Evolutionary conservation across 805 yeast species (phyloP), one percentile per base, ranked within the genome.

Genomic region (Geotrichum ghanense): DNA sequence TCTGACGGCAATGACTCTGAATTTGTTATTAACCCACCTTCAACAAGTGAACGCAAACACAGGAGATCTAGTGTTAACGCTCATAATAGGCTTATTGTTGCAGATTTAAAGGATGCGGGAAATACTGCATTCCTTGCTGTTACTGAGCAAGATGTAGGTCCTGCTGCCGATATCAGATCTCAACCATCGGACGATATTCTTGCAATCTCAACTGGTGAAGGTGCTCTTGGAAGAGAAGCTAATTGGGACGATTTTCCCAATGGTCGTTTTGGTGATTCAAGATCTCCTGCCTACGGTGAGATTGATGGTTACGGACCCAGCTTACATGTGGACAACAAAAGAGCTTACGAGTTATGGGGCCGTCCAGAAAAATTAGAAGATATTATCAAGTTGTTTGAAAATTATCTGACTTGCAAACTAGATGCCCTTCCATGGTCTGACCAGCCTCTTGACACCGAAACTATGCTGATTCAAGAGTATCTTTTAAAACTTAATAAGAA

Each of bases 241-340:
- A 84, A 89, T 1, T 89, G 97, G 97, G 97, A 89, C 69, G 97
- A 89, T 59, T 89, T 86, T 64, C 92, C 96, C 22, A 87, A 89
- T 64, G 95, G 97, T 60, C 75, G 97, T 67, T 87, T 86, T 63
- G 95, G 97, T 67, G 95, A 88, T 66, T 84, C 95, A 0, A 73
- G 92, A 57, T 86, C 95, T 26, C 96, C 97, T 17, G 97, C 97
- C 1, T 90, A 84, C 64, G 98, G 97, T 70, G 97, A 90, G 66
- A 86, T 90, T 56, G 97, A 89, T 62, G 97, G 97, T 24, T 92
- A 90, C 62, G 97, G 97, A 1, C 95, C 97, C 0, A 77, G 83
- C 2, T 74, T 92, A 56, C 89, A 89, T 58, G 79, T 86, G 3
- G 74, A 81, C 5, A 73, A 79, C 10, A 71, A 74, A 31, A 76